Evolutionary conservation across 768 basidiomycete species (phyloP).

Genomic region (Lepiota venenata): DNA sequence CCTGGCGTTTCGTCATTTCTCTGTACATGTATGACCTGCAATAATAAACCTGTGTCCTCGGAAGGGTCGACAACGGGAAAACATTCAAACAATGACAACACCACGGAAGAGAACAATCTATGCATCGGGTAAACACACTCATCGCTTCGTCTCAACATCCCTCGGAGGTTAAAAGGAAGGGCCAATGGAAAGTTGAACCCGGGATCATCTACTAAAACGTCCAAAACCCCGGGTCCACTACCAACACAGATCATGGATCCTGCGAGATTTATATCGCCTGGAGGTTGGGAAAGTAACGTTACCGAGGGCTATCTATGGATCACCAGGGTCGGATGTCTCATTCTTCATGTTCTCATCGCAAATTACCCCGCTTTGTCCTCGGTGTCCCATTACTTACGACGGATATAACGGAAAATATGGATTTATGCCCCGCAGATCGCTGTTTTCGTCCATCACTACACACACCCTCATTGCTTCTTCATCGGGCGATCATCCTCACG

Average conservation of each 20-base stretch:
- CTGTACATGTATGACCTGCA: neutral
- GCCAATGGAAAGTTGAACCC: constrained; percentile 10
- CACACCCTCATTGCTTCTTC: neutral
- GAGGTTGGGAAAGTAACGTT: neutral
- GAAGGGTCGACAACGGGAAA: neutral
- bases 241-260: neutral
- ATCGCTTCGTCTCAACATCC: neutral
- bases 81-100: neutral
- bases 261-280: neutral
- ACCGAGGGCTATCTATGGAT: constrained; percentile 4
- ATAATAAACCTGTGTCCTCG: constrained; percentile 2
- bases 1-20: neutral
- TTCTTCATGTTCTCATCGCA: neutral
- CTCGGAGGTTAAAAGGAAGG: constrained; percentile 1
- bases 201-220: constrained; percentile 7
- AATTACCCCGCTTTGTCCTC: constrained; percentile 5
- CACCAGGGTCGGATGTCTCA: neutral
- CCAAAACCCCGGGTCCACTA: constrained; percentile 7
- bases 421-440: neutral
- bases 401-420: constrained; percentile 7
- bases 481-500: neutral
- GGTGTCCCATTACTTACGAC: neutral
- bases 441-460: neutral
- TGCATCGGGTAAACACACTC: neutral
- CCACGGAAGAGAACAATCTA: constrained; percentile 1